Base-by-base conservation (phyloP, 768 basidiomycete genomes). In the Trichaptum fuscoviolaceum region DNA sequence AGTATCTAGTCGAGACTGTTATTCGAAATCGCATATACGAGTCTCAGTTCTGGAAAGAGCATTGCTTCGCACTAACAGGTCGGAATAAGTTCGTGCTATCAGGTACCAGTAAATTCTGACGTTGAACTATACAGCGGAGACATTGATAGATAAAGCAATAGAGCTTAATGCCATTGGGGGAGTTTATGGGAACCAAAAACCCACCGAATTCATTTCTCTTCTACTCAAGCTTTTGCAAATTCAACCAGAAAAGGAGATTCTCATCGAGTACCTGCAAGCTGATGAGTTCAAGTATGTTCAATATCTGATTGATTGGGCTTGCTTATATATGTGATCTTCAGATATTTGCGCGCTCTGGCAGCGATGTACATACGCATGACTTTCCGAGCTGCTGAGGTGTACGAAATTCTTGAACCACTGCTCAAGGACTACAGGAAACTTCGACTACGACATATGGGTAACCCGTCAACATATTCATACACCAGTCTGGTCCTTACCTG, bases 51-150 rank as follows among this genome's bases (percentile, higher is more conserved):
- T 99, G 96, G 96, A 99, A 99, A 80, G 96, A 99, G 75, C 94
- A 97, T 71, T 99, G 96, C 75, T 99, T 99, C 75, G 96, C 96
- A 24, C 81, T 99, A 61, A 97, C 94, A 67, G 94, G 95, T 92
- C 63, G 63, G 83, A 77, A 17, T 20, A 24, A 9, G 52, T 58
- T 61, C 57, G 17, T 24, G 24, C n/a, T 30, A 35, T 27, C 27
- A 61, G 64, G 24, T 35, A 58, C 20, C 62, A 34, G 57, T 35
- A 26, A 26, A 2, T 35, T 63, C 57, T 67, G 67, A 25, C 58
- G 68, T 35, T 68, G 58, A 17, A 67, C 35, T 25, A 36, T 67
- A 20, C 70, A 96, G 95, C 97, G 25, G 97, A 95, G 73, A 90
- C 85, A 34, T 80, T 99, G 62, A 99, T 99, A 70, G 96, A 99